Base-by-base conservation (phyloP, 2,329 filamentous ascomycete genomes). In the Cadophora malorum region DNA sequence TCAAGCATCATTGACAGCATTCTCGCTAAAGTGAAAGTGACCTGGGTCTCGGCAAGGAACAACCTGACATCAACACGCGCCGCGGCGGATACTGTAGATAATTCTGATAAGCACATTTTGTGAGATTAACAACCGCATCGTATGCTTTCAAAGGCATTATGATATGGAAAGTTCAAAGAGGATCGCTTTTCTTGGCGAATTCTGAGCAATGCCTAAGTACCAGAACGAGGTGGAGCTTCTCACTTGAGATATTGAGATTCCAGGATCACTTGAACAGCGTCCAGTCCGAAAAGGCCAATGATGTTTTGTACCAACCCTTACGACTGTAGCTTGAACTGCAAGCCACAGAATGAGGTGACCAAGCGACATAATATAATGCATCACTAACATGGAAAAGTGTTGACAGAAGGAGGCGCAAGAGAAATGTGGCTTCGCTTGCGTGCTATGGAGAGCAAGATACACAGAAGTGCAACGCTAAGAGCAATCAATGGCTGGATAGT, bases 281-380 rank as follows among this genome's bases (percentile, higher is more conserved):
- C 52, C 52, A 55, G 33, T 55, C 52, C 19, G 28, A 4, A 19
- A 25, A 31, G 9, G 28, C 14, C 16, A 33, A 16, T 33, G 31
- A 33, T 55, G 52, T 55, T 31, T 55, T 14, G 33, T 14, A 55
- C 33, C 52, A 55, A 14, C 52, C 52, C 33, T 55, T 6, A 55
- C 52, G 28, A 28, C 28, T 28, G 3, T 31, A 33, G 52, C 25
- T 19, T 31, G 25, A n/a, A 55, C 52, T 55, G 25, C 52, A 55
- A 55, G 52, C 52, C 52, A 55, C 52, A 3, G 52, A 28, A 28
- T 49, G 6, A 45, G 41, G 41, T 14, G 12, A 53, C 23, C 3
- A 16, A 53, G 23, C 10, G 28, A 16, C 23, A 12, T 19, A 4
- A 19, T 7, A 5, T 23, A 28, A 16, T 31, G 23, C 23, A 53